Evolutionary conservation across 345 rosid genomes (phyloP), one percentile per base, ranked within the genome.

Genomic region (Lepidium aucheri): DNA sequence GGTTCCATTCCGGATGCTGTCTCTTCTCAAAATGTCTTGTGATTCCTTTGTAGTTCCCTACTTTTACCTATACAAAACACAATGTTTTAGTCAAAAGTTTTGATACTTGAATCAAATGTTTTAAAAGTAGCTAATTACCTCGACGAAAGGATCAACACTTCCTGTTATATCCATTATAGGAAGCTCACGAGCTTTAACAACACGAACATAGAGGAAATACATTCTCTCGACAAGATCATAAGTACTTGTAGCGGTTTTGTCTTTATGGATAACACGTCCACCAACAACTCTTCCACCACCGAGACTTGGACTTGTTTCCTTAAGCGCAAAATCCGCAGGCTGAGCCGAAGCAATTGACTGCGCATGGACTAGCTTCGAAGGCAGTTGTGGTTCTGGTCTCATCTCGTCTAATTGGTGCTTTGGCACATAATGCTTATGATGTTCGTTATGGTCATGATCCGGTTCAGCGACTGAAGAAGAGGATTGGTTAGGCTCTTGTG

Each of bases 221-320:
- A 94, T 94, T 64, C 89, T 84, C 67, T 91, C 97, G 14, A 94
- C 97, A n/a, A 94, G 96, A 74, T 94, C 97, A 77, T 94, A 94
- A 35, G 99, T 94, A 76, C 88, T 85, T 0, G 88, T 83, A 18
- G 62, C 36, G 42, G 85, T 87, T 80, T 88, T 94, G 72, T 94
- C 95, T 36, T 77, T 86, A 46, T 62, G 89, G 16, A 93, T 76
- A 30, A 93, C 96, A 11, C 95, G 92, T 7, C 99, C 97, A 10
- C 91, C 97, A 9, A 90, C 83, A 34, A 89, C 83, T 80, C 84
- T 80, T 49, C 95, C 95, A 35, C 99, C 99, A 20, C 99, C 99
- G 2, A 95, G 93, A 74, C 81, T 84, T 4, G 99, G 99, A 51
- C 87, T 84, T 30, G 99, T 94, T 85, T 94, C 97, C 65, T 91